phyloP scores from a whole-genome alignment of 2,329 filamentous ascomycete species.

The Verticillium longisporum region DNA sequence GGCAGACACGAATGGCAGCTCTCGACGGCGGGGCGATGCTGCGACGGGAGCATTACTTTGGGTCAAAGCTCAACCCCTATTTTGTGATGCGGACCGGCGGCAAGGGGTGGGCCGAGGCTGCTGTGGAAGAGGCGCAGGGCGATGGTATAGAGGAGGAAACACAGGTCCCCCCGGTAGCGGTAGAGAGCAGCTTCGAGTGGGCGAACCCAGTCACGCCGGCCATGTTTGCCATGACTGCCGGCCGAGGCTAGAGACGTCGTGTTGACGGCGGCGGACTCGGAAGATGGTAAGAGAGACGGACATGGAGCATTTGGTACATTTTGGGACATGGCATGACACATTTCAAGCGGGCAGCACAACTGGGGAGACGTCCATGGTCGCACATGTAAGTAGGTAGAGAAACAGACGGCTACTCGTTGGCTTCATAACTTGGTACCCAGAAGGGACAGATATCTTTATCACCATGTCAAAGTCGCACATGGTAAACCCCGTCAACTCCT shows the following conservation, averaged over 20 bases:
- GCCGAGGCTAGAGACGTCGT: neutral
- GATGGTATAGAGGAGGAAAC: neutral
- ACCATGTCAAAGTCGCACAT: neutral
- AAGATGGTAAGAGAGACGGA: neutral
- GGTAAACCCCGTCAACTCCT: neutral
- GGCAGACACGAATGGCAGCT: conserved; percentile 70
- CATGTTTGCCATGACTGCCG: neutral
- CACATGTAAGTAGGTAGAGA: neutral
- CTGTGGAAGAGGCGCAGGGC: conserved; percentile 6
- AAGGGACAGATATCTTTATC: no score
- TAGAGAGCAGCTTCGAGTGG: neutral
- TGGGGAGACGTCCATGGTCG: neutral
- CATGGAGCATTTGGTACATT: neutral
- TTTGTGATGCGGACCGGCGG: conserved; percentile 61
- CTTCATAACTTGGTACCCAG: neutral
- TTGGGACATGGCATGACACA: neutral
- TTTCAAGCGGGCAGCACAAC: neutral
- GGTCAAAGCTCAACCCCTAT: conserved; percentile 49
- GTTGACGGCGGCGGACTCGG: neutral
- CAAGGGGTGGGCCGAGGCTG: conserved; percentile 26
- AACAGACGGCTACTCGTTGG: neutral
- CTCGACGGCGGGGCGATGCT: conserved; percentile 69
- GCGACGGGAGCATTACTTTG: conserved; percentile 68
- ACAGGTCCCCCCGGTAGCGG: neutral
- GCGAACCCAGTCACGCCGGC: neutral